phyloP scores from a whole-genome alignment of 176 grass and related monocot genomes.

The Aegilops umbellulata region DNA sequence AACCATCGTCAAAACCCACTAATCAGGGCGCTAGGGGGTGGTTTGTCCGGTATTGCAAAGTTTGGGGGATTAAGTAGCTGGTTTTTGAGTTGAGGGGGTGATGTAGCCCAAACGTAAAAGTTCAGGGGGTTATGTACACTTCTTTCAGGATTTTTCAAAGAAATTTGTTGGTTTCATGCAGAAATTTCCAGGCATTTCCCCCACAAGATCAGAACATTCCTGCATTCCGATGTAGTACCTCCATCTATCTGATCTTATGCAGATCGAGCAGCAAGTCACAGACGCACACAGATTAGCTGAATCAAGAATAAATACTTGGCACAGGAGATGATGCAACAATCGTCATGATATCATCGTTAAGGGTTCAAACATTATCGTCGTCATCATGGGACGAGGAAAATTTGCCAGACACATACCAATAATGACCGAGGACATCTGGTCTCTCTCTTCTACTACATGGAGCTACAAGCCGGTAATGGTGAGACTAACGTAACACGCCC shows the following conservation, averaged over 20 bases:
- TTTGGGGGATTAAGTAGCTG: too few relatives aligned
- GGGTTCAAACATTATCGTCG: slow-evolving; percentile 60
- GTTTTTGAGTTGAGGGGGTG: too few relatives aligned
- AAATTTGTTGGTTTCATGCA: not conserved
- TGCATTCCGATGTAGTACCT: not conserved
- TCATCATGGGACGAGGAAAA: slow-evolving; percentile 47
- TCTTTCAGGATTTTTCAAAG: too few relatives aligned
- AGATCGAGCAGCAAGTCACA: not conserved
- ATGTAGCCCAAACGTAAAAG: too few relatives aligned
- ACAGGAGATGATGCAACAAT: slow-evolving; percentile 39
- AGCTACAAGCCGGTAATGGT: slow-evolving; percentile 34
- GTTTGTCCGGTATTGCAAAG: too few relatives aligned
- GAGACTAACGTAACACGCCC: slow-evolving; percentile 41
- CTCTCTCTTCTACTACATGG: slow-evolving; percentile 36
- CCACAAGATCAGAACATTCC: not conserved
- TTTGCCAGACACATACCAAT: slow-evolving; percentile 29
- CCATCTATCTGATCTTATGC: not conserved
- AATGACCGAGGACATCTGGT: slow-evolving; percentile 19
- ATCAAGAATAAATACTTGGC: not conserved
- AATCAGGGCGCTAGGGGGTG: too few relatives aligned
- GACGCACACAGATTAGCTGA: not conserved
- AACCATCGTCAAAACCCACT: too few relatives aligned
- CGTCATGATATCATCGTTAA: slow-evolving; percentile 45
- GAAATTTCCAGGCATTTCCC: not conserved
- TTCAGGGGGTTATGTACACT: too few relatives aligned